These are phyloP conservation scores for Rasamsonia emersonii DNA, from an alignment of 2,329 filamentous ascomycete species.

Conservation along the genomic window DNA sequence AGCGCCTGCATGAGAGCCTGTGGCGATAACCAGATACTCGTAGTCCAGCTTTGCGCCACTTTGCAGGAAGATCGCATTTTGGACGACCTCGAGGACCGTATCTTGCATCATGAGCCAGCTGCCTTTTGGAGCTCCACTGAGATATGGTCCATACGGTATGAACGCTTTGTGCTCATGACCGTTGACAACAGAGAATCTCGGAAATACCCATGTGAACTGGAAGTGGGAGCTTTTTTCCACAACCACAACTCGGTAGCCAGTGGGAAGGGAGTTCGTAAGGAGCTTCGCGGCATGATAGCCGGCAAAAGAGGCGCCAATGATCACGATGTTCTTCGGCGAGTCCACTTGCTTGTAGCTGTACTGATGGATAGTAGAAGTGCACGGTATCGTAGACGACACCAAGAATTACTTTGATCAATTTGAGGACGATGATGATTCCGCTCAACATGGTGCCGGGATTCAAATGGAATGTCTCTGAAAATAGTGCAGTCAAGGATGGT, in stretches of 20 bases:
- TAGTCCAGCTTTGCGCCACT: conserved; percentile 42
- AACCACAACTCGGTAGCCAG: conserved; percentile 45
- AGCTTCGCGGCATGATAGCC: conserved; percentile 43
- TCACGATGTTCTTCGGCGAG: conserved; percentile 40
- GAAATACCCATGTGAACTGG: conserved; percentile 53
- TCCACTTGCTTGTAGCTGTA: conserved; percentile 1
- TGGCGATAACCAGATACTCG: conserved; percentile 50
- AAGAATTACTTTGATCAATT: too few species aligned
- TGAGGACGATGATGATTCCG: too few species aligned
- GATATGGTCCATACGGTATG: conserved; percentile 46
- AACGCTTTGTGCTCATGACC: conserved; percentile 52
- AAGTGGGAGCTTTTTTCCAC: conserved; percentile 55
- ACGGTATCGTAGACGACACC: too few species aligned
- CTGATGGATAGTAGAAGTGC: too few species aligned
- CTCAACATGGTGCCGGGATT: too few species aligned
- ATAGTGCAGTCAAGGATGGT: too few species aligned
- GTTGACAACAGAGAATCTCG: conserved; percentile 49
- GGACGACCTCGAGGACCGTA: conserved; percentile 31
- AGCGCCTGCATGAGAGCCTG: conserved; percentile 42
- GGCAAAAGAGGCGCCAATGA: conserved; percentile 52
- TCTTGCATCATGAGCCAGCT: conserved; percentile 33
- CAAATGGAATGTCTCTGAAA: too few species aligned
- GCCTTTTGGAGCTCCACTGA: conserved; percentile 29
- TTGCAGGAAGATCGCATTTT: conserved; percentile 29
- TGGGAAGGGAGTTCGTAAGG: conserved; percentile 42